Base-by-base conservation (phyloP, 2,329 filamentous ascomycete species). In the Tolypocladium endophyticum region DNA sequence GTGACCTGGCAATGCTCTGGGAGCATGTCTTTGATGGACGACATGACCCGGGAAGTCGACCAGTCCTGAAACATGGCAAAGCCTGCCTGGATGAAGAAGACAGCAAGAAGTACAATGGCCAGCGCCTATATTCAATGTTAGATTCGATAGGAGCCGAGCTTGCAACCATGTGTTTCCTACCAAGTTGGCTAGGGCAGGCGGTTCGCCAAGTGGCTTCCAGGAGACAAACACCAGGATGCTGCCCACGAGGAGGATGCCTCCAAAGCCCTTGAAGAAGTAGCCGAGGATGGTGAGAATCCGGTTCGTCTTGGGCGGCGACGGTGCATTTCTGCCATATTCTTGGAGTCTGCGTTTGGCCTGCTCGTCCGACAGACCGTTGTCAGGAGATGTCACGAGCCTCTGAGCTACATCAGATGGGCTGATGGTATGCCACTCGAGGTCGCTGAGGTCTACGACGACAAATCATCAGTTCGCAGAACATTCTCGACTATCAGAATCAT, bases 231-330 rank as follows among this genome's bases (percentile, higher is more conserved):
- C 88, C 3, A 92, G 79, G 41, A 92, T 81, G 25, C 82, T 78
- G 23, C 87, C 88, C 2, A 86, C 68, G 8, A 92, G 79, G 4
- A 92, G 78, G 57, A 93, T 83, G 1, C 83, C 79, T 2, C 89
- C 88, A 64, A 92, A 93, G 1, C 89, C 89, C 64, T 86, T 87
- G 74, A 91, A 91, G 66, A 92, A 85, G 72, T 92, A 92, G 23
- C 82, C 82, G 39, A 87, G 73, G 6, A 85, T 79, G 61, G 83
- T 83, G 52, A 77, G 76, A 53, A 85, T 70, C 63, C 80, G 79
- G 61, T 80, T 81, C 5, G 85, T 87, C 18, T 85, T 83, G 1
- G 87, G 84, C 3, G 84, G 80, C 4, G 87, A 85, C 5, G 86
- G 86, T 9, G 81, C 79, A 67, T 92, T 92, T 61, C 74, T 81